Conservation (phyloP, 345 rosid species). For the Boechera divaricarpa region DNA sequence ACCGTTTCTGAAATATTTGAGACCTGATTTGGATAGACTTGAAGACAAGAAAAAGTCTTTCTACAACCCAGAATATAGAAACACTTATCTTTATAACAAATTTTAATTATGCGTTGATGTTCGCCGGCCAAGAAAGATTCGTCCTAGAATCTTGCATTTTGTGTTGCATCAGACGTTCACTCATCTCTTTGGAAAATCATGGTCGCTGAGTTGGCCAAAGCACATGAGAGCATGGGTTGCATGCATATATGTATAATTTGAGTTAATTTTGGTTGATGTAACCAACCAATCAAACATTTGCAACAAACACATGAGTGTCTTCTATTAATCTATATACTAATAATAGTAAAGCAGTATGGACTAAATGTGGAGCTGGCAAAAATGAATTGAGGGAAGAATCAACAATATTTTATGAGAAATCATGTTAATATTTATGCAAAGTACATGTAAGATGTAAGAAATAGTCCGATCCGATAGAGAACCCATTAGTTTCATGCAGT, state of each 20-base stretch:
- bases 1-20: background rate
- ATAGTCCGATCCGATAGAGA: slow-evolving; percentile 3
- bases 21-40: background rate
- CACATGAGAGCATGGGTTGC: slow-evolving; percentile 40
- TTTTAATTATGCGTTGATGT: background rate
- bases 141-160: background rate
- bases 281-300: slow-evolving; percentile 32
- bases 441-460: slow-evolving; percentile 26
- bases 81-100: background rate
- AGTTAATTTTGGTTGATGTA: slow-evolving; percentile 27
- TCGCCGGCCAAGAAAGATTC: background rate
- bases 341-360: slow-evolving; percentile 27
- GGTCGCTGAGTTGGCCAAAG: slow-evolving; percentile 32
- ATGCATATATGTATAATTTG: slow-evolving; percentile 24
- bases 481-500: slow-evolving; percentile 5
- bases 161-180: background rate
- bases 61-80: background rate
- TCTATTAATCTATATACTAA: slow-evolving; percentile 19
- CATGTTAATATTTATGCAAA: slow-evolving; percentile 31
- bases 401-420: background rate
- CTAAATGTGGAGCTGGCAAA: slow-evolving; percentile 37
- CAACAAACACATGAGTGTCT: slow-evolving; percentile 32
- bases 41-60: background rate
- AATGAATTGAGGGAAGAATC: slow-evolving; percentile 3
- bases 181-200: background rate